These are phyloP conservation scores for Fusarium annulatum DNA, from an alignment of 2,329 filamentous ascomycete species.

Conservation along the genomic window DNA sequence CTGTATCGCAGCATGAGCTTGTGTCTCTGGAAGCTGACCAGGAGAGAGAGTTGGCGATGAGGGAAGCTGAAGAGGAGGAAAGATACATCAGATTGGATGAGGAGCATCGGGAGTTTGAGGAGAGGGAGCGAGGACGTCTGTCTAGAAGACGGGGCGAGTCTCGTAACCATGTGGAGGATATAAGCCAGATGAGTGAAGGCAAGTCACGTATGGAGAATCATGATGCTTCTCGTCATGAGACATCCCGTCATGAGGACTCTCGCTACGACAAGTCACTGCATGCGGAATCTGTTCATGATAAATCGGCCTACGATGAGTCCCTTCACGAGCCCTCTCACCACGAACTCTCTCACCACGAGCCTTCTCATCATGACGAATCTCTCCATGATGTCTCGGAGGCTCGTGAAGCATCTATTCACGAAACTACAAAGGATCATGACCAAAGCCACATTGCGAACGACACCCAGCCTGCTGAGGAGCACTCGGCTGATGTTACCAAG, in stretches of 20 bases:
- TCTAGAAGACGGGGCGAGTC: conserved; percentile 26
- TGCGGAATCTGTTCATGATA: conserved; percentile 19
- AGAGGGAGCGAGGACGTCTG: conserved; percentile 42
- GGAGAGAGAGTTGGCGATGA: conserved; percentile 53
- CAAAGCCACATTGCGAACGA: conserved; percentile 1
- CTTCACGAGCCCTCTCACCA: conserved; percentile 1
- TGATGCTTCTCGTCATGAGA: not conserved
- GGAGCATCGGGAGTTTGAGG: conserved; percentile 43
- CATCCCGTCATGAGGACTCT: conserved; percentile 12
- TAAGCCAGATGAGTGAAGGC: conserved; percentile 15
- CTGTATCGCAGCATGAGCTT: conserved; percentile 68
- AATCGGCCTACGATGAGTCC: conserved; percentile 8
- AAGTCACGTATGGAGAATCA: conserved; percentile 17
- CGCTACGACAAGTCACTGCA: conserved; percentile 4
- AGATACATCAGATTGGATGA: conserved; percentile 43
- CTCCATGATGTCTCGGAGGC: not conserved
- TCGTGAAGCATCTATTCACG: not conserved
- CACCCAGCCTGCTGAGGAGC: conserved; percentile 6
- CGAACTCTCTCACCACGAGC: not conserved
- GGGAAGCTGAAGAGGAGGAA: conserved; percentile 52
- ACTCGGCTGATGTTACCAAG: conserved; percentile 3
- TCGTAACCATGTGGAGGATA: conserved; percentile 9
- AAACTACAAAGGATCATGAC: not conserved
- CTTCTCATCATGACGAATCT: conserved; percentile 5
- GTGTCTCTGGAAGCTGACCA: conserved; percentile 63